Base-by-base conservation (phyloP, 805 yeast species). In the Saturnispora halmiae region DNA sequence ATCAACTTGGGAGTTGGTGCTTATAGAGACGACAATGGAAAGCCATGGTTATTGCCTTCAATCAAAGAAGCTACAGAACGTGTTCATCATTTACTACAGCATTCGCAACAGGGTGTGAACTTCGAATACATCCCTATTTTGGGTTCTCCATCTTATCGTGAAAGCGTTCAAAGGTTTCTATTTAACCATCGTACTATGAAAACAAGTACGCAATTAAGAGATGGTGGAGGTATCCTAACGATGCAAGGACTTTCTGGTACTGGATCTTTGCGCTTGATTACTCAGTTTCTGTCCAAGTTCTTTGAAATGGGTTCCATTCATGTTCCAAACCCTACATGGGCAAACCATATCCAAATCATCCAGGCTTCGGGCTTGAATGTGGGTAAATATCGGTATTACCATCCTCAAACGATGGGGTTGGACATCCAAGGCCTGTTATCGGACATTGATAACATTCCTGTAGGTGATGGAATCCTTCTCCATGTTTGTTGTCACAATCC, bases 401-500 rank as follows among this genome's bases (percentile, higher is more conserved):
- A 83, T 59, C 63, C 67, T 47, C 45, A 60, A 40, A 72, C 70
- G 50, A 82, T 82, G 54, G 70, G 72, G 11, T 66, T 88, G 46
- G 82, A 82, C 58, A 66, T 77, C 47, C 77, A 70, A 21, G 78
- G 79, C 36, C 66, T 86, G 67, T 56, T 82, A 38, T 58, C 59
- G 26, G 83, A 84, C 40, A 62, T 87, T 36, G 52, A 65, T 19
- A 54, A 60, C 27, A 78, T 79, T 30, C 72, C 72, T 24, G 65
- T 65, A 26, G 84, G 82, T 21, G 67, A 80, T 18, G 72, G 76
- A 40, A 79, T 87, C 18, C 69, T 88, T 42, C 72, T 88, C 46
- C 97, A 88, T 62, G 95, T 95, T 7, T 87, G 96, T 59, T 92
- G 96, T 55, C 96, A 88, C 67, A 90, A 88, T 69, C 97, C 97